Evolutionary conservation across 2,329 filamentous ascomycete genomes (phyloP).

Genomic region (Aspergillus sergii): DNA sequence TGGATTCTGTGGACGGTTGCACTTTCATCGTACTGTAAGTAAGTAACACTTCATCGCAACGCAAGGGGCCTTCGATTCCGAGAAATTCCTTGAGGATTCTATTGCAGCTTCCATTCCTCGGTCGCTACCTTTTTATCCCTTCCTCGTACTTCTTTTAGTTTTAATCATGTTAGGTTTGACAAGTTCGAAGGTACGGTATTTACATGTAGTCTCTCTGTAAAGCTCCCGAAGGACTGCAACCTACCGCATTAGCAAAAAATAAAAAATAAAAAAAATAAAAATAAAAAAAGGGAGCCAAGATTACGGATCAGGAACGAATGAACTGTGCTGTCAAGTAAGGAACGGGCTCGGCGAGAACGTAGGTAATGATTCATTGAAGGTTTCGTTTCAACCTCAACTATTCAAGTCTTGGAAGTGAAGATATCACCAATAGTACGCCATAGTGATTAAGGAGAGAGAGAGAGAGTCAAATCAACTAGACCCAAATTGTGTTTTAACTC

Average conservation of each 20-base stretch:
- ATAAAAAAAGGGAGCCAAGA: neutral
- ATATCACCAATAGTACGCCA: neutral
- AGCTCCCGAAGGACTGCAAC: neutral
- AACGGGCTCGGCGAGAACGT: neutral
- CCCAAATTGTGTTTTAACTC: neutral
- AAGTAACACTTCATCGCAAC: slow-evolving; percentile 6
- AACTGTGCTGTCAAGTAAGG: slow-evolving; percentile 1
- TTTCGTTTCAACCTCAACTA: neutral
- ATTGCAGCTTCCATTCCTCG: slow-evolving; percentile 14
- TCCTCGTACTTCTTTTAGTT: neutral
- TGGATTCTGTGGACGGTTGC: neutral
- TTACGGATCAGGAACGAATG: slow-evolving; percentile 6
- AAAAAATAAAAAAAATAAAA: neutral
- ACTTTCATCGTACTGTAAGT: neutral
- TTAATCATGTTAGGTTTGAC: neutral
- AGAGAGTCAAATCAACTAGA: neutral
- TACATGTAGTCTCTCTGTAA: neutral
- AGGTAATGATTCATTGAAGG: neutral
- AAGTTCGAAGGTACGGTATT: neutral
- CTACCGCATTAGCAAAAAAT: neutral
- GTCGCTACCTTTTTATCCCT: neutral
- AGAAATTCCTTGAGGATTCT: slow-evolving; percentile 16
- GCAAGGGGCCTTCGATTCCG: slow-evolving; percentile 10
- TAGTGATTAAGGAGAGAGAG: neutral
- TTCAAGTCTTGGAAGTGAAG: neutral